Evolutionary conservation across 805 yeast genomes (phyloP).

Genomic region (Maudiozyma pseudohumilis): DNA sequence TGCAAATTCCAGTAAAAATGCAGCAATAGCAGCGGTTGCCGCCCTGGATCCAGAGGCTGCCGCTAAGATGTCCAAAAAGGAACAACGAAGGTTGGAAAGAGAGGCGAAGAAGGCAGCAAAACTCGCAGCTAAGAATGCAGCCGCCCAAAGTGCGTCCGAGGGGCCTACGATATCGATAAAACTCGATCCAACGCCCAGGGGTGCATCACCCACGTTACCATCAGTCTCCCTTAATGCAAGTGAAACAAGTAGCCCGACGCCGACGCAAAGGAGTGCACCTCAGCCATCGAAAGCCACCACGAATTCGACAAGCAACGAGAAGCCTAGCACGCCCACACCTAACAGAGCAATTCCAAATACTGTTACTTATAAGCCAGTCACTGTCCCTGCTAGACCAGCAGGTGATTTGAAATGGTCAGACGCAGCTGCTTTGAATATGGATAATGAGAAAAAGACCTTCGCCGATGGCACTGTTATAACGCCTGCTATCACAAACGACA

Average conservation of each 20-base stretch:
- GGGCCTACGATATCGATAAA: conserved; percentile 9
- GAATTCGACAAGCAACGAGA: neutral
- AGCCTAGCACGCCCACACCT: neutral
- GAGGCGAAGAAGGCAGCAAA: conserved; percentile 31
- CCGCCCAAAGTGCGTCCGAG: conserved; percentile 7
- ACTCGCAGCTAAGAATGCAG: conserved; percentile 21
- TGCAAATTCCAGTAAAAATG: neutral
- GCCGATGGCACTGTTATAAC: conserved; percentile 5
- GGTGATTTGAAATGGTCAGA: conserved; percentile 48
- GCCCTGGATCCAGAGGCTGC: conserved; percentile 7
- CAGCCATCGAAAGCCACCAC: neutral
- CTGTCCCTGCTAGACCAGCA: conserved; percentile 43
- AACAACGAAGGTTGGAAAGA: conserved; percentile 27
- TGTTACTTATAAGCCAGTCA: conserved; percentile 37
- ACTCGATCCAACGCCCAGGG: conserved; percentile 3
- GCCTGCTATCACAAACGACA: conserved; percentile 3
- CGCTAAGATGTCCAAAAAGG: conserved; percentile 26
- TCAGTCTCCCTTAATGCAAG: conserved; percentile 7
- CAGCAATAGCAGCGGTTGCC: neutral
- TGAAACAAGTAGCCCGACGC: conserved; percentile 1
- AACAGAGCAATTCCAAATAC: neutral
- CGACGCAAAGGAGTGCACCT: neutral
- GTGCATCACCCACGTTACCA: conserved; percentile 5
- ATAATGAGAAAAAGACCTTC: conserved; percentile 16
- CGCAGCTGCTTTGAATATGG: conserved; percentile 36